These are phyloP conservation scores for Coleophoma crateriformis DNA, from an alignment of 2,329 filamentous ascomycete genomes.

Conservation along the genomic window DNA sequence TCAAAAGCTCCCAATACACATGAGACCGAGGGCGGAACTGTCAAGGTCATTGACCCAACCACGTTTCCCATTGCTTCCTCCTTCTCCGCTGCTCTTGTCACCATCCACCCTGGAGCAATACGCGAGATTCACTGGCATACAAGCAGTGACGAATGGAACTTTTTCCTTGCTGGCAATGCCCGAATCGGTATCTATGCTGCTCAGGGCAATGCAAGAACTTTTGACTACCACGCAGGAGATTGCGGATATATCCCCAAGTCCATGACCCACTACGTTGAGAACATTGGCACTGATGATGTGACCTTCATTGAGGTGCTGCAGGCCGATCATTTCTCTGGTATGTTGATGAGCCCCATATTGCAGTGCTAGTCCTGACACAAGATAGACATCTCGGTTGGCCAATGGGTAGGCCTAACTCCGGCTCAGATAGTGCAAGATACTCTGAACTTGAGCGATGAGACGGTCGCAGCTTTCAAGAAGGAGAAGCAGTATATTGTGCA, in stretches of 20 bases:
- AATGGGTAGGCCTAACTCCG: constrained; percentile 45
- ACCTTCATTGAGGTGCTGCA: constrained; percentile 74
- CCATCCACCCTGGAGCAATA: constrained; percentile 50
- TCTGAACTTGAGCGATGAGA: constrained; percentile 35
- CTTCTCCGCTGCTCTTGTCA: constrained; percentile 66
- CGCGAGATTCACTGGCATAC: constrained; percentile 72
- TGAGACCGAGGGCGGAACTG: constrained; percentile 60
- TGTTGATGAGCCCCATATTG: neutral
- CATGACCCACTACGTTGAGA: constrained; percentile 80
- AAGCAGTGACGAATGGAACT: constrained; percentile 75
- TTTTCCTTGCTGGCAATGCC: constrained; percentile 67
- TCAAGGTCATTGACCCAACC: constrained; percentile 69
- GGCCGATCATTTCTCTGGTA: constrained; percentile 53
- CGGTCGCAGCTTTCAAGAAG: constrained; percentile 33
- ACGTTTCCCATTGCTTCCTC: constrained; percentile 72
- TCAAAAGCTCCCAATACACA: constrained; percentile 42
- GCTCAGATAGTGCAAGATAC: constrained; percentile 54
- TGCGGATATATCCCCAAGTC: constrained; percentile 72
- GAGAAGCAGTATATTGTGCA: constrained; percentile 38
- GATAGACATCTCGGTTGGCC: constrained; percentile 34
- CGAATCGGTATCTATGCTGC: constrained; percentile 71
- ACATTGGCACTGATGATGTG: constrained; percentile 69
- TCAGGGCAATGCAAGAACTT: constrained; percentile 64
- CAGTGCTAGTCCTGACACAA: constrained; percentile 11
- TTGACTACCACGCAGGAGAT: constrained; percentile 70